A percentile compares a stretch with the other conserved stretches of the same genome.
These are phyloP conservation scores for Alternaria metachromatica DNA, from an alignment of 2,329 filamentous ascomycete species.

Conservation along the genomic window DNA sequence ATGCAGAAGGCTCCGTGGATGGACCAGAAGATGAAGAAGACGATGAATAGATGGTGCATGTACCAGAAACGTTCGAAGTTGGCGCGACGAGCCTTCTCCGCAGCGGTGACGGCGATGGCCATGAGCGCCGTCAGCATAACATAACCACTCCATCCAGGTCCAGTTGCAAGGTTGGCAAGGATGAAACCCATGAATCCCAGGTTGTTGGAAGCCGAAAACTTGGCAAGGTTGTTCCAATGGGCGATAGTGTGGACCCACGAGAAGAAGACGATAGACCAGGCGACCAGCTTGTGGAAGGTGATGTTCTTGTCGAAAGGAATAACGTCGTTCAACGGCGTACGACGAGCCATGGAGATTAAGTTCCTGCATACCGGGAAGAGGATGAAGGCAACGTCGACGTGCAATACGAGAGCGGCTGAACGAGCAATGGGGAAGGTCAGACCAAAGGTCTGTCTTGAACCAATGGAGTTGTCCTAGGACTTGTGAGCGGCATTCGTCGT, in stretches of 20 bases:
- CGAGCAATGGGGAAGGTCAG: constrained; percentile 79
- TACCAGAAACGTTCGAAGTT: constrained; percentile 94
- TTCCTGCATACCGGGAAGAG: constrained; percentile 84
- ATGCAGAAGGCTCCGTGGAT: constrained; percentile 89
- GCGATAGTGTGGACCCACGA: constrained; percentile 86
- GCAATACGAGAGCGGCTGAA: constrained; percentile 76
- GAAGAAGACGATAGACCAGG: constrained; percentile 89
- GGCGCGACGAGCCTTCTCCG: constrained; percentile 77
- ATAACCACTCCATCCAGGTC: constrained; percentile 86
- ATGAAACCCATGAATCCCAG: constrained; percentile 81
- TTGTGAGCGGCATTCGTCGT: constrained; percentile 11
- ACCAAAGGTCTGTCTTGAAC: constrained; percentile 72
- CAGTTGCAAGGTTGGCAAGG: constrained; percentile 77
- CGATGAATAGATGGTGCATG: constrained; percentile 83
- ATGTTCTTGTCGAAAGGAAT: constrained; percentile 91
- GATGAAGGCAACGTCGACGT: constrained; percentile 81
- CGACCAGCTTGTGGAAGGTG: constrained; percentile 83
- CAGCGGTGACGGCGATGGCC: constrained; percentile 78
- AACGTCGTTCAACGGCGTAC: constrained; percentile 83
- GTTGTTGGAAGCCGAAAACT: constrained; percentile 75
- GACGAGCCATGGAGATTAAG: constrained; percentile 78
- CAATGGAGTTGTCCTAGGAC: constrained; percentile 66
- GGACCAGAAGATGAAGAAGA: constrained; percentile 93
- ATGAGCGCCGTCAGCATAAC: constrained; percentile 81
- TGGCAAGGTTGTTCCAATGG: constrained; percentile 86